Conservation (phyloP, 352 stramenopile species). For the Globisporangium apiculatum region DNA sequence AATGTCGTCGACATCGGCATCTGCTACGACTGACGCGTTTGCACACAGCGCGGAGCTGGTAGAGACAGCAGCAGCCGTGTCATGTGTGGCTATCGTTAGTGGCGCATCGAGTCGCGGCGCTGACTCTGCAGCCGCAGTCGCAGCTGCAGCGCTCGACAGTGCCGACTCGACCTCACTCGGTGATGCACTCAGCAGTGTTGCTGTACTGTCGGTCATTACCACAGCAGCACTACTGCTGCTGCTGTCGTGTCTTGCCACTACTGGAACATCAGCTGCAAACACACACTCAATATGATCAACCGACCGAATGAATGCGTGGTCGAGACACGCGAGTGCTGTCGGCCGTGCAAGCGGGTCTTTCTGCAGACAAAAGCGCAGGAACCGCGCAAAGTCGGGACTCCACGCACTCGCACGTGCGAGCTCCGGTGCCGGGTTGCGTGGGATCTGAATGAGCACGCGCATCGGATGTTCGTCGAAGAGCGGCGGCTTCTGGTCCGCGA, state of each 20-base stretch:
- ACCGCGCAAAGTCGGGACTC: conserved; percentile 74
- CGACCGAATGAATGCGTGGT: conserved; percentile 83
- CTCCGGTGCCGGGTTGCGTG: conserved; percentile 73
- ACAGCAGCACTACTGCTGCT: background rate
- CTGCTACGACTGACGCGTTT: background rate
- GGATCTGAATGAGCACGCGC: conserved; percentile 68
- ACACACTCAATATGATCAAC: conserved; percentile 32
- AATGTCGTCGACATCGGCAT: conserved; percentile 20
- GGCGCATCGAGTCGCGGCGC: too few species aligned
- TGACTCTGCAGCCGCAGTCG: too few species aligned
- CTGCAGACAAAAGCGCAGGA: conserved; percentile 78
- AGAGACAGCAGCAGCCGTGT: too few species aligned
- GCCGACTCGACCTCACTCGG: too few species aligned
- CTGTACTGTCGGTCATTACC: too few species aligned
- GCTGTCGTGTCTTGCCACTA: background rate
- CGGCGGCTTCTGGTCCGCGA: conserved; percentile 88
- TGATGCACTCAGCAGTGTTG: too few species aligned
- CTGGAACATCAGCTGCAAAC: conserved; percentile 12
- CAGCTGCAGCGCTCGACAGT: too few species aligned
- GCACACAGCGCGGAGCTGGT: background rate
- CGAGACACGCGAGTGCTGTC: conserved; percentile 82
- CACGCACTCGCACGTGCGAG: conserved; percentile 69
- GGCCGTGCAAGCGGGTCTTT: conserved; percentile 68
- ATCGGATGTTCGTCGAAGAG: conserved; percentile 89
- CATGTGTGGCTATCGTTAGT: too few species aligned